Conservation (phyloP, 495 filamentous ascomycete species). For the Rostrohypoxylon terebratum region DNA sequence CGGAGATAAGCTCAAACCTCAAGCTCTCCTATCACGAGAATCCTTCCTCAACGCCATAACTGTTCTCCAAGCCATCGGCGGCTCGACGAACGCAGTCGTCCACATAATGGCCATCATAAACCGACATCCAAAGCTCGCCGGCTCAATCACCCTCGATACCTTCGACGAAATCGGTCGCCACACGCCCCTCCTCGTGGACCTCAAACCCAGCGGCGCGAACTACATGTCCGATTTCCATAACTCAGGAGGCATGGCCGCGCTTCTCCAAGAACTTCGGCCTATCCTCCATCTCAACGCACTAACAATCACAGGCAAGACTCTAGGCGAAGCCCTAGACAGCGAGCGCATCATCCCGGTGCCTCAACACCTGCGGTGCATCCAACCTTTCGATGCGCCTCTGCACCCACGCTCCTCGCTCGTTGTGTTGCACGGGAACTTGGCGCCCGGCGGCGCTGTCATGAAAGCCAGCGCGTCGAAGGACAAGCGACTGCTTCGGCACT, state of each 20-base stretch:
- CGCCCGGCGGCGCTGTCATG: constrained; percentile 65
- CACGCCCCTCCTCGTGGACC: constrained; percentile 71
- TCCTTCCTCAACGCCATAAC: constrained; percentile 76
- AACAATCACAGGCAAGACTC: constrained; percentile 69
- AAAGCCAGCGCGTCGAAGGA: constrained; percentile 74
- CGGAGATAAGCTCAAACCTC: constrained; percentile 58
- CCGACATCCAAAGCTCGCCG: constrained; percentile 66
- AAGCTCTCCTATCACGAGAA: constrained; percentile 66
- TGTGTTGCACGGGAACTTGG: constrained; percentile 67
- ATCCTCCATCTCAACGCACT: constrained; percentile 67
- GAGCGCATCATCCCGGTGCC: constrained; percentile 59
- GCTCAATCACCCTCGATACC: constrained; percentile 66
- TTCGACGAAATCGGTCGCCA: constrained; percentile 70
- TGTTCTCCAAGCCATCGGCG: constrained; percentile 76
- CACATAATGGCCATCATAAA: constrained; percentile 74
- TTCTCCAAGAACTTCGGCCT: constrained; percentile 67
- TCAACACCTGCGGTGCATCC: constrained; percentile 57
- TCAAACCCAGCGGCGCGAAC: constrained; percentile 75
- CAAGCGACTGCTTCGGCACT: constrained; percentile 62
- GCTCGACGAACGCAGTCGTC: constrained; percentile 75
- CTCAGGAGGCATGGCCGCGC: constrained; percentile 71
- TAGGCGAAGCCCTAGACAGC: constrained; percentile 66
- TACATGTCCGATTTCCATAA: constrained; percentile 81
- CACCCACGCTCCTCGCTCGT: constrained; percentile 67
- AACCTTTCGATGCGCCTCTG: constrained; percentile 64